A percentile compares a stretch with the other conserved stretches of the same genome.
These are phyloP conservation scores for Umbelopsis ramanniana DNA, from an alignment of 192 early-diverging fungal species.

Conservation along the genomic window DNA sequence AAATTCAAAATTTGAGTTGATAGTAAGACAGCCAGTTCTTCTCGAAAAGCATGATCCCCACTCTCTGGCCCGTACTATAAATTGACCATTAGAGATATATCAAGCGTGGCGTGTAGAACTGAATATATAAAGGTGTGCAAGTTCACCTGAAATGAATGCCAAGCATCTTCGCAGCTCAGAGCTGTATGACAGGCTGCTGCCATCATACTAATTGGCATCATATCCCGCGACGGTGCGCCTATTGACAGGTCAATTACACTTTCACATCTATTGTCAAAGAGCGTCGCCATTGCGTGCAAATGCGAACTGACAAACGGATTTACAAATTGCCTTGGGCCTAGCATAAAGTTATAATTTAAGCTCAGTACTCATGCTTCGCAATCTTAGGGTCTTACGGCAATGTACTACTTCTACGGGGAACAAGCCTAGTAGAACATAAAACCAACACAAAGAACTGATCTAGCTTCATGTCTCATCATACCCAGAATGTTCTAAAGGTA, in stretches of 20 bases:
- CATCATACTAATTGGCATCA: constrained; percentile 2
- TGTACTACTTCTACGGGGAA: too few relatives aligned
- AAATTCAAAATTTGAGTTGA: constrained; percentile 19
- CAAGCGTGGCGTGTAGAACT: too few relatives aligned
- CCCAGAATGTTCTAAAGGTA: too few relatives aligned
- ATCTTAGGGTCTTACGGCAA: too few relatives aligned
- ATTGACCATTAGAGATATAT: neutral
- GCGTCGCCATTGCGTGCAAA: neutral
- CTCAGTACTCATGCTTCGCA: too few relatives aligned
- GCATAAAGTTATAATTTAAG: too few relatives aligned
- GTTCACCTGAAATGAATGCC: neutral
- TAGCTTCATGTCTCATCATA: too few relatives aligned
- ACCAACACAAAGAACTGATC: too few relatives aligned
- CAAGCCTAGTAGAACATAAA: too few relatives aligned
- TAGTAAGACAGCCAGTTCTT: constrained; percentile 30
- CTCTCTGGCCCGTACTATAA: constrained; percentile 32
- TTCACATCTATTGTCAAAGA: neutral
- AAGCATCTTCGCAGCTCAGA: constrained; percentile 2
- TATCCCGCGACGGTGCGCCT: constrained; percentile 7
- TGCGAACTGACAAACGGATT: too few relatives aligned
- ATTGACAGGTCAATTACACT: constrained; percentile 1
- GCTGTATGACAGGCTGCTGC: neutral
- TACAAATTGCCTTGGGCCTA: too few relatives aligned
- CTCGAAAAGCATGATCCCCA: constrained; percentile 15
- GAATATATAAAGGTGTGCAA: neutral